Evolutionary conservation across 1,139 yeast species (phyloP).

Genomic region (Protomyces lactucae-debilis): DNA sequence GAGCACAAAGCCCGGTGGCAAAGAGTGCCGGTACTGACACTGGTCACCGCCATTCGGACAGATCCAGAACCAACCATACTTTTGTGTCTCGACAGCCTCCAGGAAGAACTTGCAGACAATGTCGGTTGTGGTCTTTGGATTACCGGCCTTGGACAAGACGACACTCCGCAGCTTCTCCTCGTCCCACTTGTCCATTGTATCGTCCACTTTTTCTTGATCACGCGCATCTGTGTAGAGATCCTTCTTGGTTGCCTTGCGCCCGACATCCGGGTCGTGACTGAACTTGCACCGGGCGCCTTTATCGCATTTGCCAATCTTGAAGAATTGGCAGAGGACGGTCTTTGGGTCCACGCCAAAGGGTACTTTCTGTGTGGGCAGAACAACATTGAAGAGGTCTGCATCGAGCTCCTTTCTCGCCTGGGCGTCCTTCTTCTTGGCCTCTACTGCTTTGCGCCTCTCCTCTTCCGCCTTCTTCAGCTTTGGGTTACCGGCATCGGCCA

Average conservation of each 20-base stretch:
- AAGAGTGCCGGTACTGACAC: slow-evolving; percentile 93
- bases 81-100: slow-evolving; percentile 95
- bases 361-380: slow-evolving; percentile 64
- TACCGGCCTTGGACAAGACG: slow-evolving; percentile 86
- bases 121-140: slow-evolving; percentile 89
- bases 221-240: slow-evolving; percentile 91
- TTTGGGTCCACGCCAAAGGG: slow-evolving; percentile 98
- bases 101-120: slow-evolving; percentile 90
- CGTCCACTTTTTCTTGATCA: slow-evolving; percentile 59
- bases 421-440: slow-evolving; percentile 85
- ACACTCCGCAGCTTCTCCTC: slow-evolving; percentile 88
- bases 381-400: slow-evolving; percentile 61
- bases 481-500: slow-evolving; percentile 45
- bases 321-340: slow-evolving; percentile 82
- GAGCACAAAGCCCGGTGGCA: slow-evolving; percentile 93
- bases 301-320: slow-evolving; percentile 82
- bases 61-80: slow-evolving; percentile 98
- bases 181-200: slow-evolving; percentile 96
- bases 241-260: slow-evolving; percentile 82
- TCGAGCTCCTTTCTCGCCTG: slow-evolving; percentile 88
- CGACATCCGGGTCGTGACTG: slow-evolving; percentile 82
- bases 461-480: slow-evolving; percentile 54
- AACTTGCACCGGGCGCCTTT: slow-evolving; percentile 92
- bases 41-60: slow-evolving; percentile 88
- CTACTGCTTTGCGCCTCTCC: slow-evolving; percentile 66